These are phyloP conservation scores for Chionographis japonica DNA, from an alignment of 106 monocot species.

Conservation along the genomic window DNA sequence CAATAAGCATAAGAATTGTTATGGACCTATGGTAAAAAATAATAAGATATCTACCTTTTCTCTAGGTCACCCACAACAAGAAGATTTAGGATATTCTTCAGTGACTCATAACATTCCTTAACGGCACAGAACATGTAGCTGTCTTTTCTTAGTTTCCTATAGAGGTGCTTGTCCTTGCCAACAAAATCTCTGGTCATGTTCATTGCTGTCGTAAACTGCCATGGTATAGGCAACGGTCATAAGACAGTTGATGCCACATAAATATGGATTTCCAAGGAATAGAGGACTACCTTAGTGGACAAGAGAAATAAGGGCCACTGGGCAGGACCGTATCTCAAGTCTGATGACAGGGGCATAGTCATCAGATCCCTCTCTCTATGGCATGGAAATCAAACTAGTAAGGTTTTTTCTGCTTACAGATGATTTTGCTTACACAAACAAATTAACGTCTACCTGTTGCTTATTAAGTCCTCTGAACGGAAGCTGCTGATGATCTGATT, in stretches of 20 bases:
- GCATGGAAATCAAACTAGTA: slow-evolving; percentile 2
- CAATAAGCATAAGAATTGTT: background rate
- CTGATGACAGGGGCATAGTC: slow-evolving; percentile 48
- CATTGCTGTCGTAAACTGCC: slow-evolving; percentile 58
- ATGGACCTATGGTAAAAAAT: background rate
- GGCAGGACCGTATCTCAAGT: slow-evolving; percentile 18
- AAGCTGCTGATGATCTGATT: slow-evolving; percentile 63
- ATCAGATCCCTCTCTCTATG: slow-evolving; percentile 70
- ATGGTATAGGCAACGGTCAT: slow-evolving; percentile 2
- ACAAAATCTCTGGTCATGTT: slow-evolving; percentile 50
- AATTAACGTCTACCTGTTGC: slow-evolving; percentile 39
- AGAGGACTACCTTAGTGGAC: slow-evolving; percentile 39
- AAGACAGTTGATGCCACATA: background rate
- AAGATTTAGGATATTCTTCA: slow-evolving; percentile 44
- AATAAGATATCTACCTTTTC: slow-evolving; percentile 39
- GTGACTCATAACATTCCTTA: slow-evolving; percentile 49
- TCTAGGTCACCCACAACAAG: slow-evolving; percentile 52
- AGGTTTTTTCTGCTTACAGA: background rate
- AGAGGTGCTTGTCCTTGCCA: slow-evolving; percentile 39
- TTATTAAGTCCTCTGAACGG: slow-evolving; percentile 68
- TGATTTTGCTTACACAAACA: background rate
- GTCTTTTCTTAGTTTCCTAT: slow-evolving; percentile 59
- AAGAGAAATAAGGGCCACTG: slow-evolving; percentile 74
- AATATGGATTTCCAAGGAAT: background rate
- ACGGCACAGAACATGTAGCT: slow-evolving; percentile 62